Percentiles rank a stretch among this genome's conserved stretches.
These are phyloP conservation scores for Paecilomyces dactylethromorphus DNA, from an alignment of 2,329 filamentous ascomycete genomes.

Conservation along the genomic window DNA sequence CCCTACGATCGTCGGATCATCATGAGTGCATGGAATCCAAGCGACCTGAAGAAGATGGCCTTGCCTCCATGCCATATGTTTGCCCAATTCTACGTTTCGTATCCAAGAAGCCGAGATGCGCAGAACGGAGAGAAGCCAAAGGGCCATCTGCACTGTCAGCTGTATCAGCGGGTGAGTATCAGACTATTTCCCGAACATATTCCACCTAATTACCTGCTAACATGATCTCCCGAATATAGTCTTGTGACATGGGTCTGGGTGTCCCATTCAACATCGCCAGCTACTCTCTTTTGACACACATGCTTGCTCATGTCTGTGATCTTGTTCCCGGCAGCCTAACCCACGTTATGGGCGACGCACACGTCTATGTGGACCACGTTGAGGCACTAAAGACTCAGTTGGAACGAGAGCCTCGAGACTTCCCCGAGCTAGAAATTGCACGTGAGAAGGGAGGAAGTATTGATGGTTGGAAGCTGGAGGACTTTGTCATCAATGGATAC, in stretches of 20 bases:
- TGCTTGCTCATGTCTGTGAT: constrained; percentile 82
- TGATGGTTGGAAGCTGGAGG: constrained; percentile 83
- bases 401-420: constrained; percentile 69
- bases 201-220: neutral
- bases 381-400: constrained; percentile 79
- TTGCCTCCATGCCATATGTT: constrained; percentile 96
- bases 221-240: constrained; percentile 23
- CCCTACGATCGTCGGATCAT: constrained; percentile 90
- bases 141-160: constrained; percentile 74
- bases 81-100: constrained; percentile 89
- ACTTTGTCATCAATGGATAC: constrained; percentile 83
- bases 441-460: constrained; percentile 65
- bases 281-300: constrained; percentile 90
- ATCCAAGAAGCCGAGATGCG: constrained; percentile 42
- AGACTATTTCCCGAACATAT: neutral
- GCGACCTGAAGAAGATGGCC: constrained; percentile 79
- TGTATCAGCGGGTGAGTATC: constrained; percentile 69
- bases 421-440: constrained; percentile 70
- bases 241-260: constrained; percentile 93
- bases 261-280: constrained; percentile 97
- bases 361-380: constrained; percentile 89
- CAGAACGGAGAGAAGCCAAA: constrained; percentile 37
- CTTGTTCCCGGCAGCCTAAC: constrained; percentile 80
- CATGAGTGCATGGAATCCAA: constrained; percentile 88
- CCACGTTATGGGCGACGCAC: constrained; percentile 97